Conservation (phyloP, 345 rosid genomes). For the Cardamine resedifolia region DNA sequence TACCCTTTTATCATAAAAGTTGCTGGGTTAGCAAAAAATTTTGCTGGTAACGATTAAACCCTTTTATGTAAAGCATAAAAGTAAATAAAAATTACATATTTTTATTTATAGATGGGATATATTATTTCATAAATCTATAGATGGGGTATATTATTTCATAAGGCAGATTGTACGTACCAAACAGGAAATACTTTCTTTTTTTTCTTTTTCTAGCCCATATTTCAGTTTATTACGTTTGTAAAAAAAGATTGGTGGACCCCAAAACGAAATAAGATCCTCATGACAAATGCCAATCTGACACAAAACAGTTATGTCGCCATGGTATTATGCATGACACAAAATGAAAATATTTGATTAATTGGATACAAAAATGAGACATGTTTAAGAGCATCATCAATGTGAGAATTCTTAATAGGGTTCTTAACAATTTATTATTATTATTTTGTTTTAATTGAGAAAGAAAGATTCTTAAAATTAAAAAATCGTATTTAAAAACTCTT, state of each 20-base stretch:
- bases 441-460: too few relatives aligned
- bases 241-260: conserved; percentile 17
- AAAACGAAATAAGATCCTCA: conserved; percentile 21
- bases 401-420: too few relatives aligned
- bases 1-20: too few relatives aligned
- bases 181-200: conserved; percentile 25
- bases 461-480: too few relatives aligned
- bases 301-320: conserved; percentile 33
- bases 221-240: conserved; percentile 14
- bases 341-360: neutral
- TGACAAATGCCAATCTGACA: conserved; percentile 34
- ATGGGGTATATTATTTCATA: conserved; percentile 12
- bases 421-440: too few relatives aligned
- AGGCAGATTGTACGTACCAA: conserved; percentile 10
- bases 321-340: conserved; percentile 30
- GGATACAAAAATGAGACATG: conserved; percentile 4
- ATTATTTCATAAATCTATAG: conserved; percentile 19
- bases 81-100: neutral
- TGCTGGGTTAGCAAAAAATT: too few relatives aligned
- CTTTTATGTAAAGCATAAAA: neutral
- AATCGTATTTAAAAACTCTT: too few relatives aligned
- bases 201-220: conserved; percentile 5
- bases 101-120: too few relatives aligned
- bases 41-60: too few relatives aligned
- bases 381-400: too few relatives aligned